Percentiles rank a stretch among this genome's conserved stretches.
Conservation (phyloP, 176 grass and related monocot species). For the Luzula sylvatica region DNA sequence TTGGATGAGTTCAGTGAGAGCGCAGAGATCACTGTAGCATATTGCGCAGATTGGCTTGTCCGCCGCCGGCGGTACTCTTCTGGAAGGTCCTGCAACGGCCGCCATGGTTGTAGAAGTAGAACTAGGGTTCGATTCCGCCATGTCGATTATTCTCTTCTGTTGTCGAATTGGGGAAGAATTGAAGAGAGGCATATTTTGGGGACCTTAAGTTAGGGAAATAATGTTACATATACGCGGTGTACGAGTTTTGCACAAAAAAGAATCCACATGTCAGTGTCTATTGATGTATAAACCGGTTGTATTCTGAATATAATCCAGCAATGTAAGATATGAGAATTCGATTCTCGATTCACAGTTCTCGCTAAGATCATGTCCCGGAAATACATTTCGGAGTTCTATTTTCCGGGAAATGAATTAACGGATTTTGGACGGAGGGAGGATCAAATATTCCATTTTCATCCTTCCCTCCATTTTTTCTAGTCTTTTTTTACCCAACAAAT, state of each 20-base stretch:
- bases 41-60: constrained; percentile 84
- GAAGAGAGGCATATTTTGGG: neutral
- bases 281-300: too few species aligned
- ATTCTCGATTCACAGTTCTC: too few species aligned
- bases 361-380: too few species aligned
- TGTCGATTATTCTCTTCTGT: neutral
- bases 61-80: neutral
- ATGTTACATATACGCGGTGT: too few species aligned
- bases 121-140: constrained; percentile 16
- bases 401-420: too few species aligned
- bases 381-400: too few species aligned
- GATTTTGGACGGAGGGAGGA: too few species aligned
- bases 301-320: too few species aligned
- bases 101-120: neutral
- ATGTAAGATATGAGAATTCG: too few species aligned
- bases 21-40: constrained; percentile 79
- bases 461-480: neutral
- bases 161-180: constrained; percentile 8
- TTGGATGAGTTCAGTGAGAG: constrained; percentile 61
- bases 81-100: neutral
- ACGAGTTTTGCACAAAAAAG: too few species aligned
- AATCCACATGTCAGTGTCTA: constrained; percentile 11
- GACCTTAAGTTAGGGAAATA: too few species aligned
- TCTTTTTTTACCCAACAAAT: neutral
- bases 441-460: neutral